A percentile compares a stretch with the other conserved stretches of the same genome.
Evolutionary conservation across 139 green algal species (phyloP).

Genomic region (Deuterostichococcus epilithicus): DNA sequence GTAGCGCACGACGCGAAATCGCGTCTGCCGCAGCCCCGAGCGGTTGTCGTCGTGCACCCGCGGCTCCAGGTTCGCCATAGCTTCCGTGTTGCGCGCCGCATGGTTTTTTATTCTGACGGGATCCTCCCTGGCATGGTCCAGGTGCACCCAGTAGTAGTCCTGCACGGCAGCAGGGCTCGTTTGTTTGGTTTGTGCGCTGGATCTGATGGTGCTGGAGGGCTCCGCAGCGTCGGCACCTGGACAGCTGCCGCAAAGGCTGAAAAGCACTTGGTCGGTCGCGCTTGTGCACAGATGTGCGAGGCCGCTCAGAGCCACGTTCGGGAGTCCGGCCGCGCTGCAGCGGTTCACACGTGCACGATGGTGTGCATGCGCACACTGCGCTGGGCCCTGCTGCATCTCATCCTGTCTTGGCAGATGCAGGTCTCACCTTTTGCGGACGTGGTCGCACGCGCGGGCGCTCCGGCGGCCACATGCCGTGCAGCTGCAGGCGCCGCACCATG

Average conservation of each 20-base stretch:
- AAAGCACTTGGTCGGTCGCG: too few species aligned
- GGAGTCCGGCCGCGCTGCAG: too few species aligned
- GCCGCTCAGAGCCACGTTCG: too few species aligned
- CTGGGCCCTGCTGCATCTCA: background rate
- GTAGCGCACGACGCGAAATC: background rate
- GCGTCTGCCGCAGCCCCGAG: background rate
- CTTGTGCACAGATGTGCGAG: too few species aligned
- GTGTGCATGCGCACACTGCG: too few species aligned
- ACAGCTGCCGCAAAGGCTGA: too few species aligned
- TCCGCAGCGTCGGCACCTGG: background rate
- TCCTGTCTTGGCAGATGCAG: background rate
- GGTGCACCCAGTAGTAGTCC: background rate
- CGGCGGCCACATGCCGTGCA: conserved; percentile 27
- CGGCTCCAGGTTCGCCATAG: background rate
- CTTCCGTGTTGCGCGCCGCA: background rate
- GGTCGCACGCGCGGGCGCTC: conserved; percentile 6
- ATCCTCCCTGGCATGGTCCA: background rate
- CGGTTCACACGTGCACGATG: too few species aligned
- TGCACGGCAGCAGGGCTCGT: too few species aligned
- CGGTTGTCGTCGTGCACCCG: background rate
- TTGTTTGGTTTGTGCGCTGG: too few species aligned
- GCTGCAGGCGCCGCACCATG: conserved; percentile 21
- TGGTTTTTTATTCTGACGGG: background rate
- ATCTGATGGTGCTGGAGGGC: too few species aligned
- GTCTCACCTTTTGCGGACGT: background rate